Base-by-base conservation (phyloP, 2,329 filamentous ascomycete species). In the Calonectria pteridis region DNA sequence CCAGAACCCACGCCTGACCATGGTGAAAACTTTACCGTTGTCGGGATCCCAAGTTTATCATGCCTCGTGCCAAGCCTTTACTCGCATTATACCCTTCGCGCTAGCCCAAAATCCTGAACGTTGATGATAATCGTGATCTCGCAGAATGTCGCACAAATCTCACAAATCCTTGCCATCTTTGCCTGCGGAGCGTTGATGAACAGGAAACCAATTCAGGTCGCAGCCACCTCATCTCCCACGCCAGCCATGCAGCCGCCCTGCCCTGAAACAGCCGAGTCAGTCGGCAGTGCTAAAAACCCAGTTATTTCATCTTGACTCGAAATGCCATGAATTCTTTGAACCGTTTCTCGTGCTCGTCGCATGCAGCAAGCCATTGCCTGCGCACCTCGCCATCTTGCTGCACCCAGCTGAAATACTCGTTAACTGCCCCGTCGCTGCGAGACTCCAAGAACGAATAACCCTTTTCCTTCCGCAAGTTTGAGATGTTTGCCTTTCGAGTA, bases 301-400 rank as follows among this genome's bases (percentile, higher is more conserved):
- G 46, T 81, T 71, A 84, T 76, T 83, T 85, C 85, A 87, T 87
- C 85, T 83, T 86, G 49, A 86, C 83, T 72, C 86, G 83, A 73
- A 86, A 86, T 33, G 82, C 86, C 82, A 89, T 85, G 79, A 92
- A 94, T 76, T 91, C 89, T 76, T 88, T 86, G 71, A 95, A 84
- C 13, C 89, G 88, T 71, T 86, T 82, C 71, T 90, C 88, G 79
- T 95, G 93, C 73, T 88, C 88, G 53, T 91, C 88, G 73, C 89
- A 91, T 10, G 90, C 90, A 11, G 88, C 82, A 35, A 84, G 84
- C 92, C 93, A 95, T 70, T 89, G 88, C 78, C 87, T 87, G 70
- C 92, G 86, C 6, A 94, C 90, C 62, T 87, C 85, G 75, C 91
- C 89, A 80, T 95, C 94, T 82, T 94, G 90, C 76, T 90, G 88